Percentiles rank a stretch among this genome's conserved stretches.
Evolutionary conservation across 1,284 basidiomycete species (phyloP).

Genomic region (Rhodotorula mucilaginosa): DNA sequence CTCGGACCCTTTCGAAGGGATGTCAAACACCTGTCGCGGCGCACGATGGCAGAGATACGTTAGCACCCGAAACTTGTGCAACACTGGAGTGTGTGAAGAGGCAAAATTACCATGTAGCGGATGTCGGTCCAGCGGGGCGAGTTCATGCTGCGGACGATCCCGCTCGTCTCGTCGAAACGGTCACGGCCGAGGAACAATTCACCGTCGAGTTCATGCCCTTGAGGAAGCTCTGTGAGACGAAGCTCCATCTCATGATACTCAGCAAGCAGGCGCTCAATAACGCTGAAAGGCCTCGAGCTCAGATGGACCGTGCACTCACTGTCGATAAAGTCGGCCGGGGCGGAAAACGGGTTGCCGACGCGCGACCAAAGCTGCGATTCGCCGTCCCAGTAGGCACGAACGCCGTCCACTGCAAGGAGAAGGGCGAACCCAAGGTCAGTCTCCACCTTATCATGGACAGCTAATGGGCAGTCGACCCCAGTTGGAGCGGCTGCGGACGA

Average conservation of each 20-base stretch:
- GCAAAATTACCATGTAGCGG: slow-evolving; percentile 59
- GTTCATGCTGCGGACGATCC: slow-evolving; percentile 54
- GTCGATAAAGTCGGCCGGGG: slow-evolving; percentile 62
- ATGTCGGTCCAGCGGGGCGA: slow-evolving; percentile 59
- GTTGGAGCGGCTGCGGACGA: not conserved
- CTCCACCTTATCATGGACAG: not conserved
- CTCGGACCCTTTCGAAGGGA: slow-evolving; percentile 57
- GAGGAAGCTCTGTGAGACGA: slow-evolving; percentile 56
- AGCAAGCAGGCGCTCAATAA: not conserved
- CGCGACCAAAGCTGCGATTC: slow-evolving; percentile 58
- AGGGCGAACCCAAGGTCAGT: not conserved
- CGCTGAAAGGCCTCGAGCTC: not conserved
- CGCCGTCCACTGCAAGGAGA: slow-evolving; percentile 46
- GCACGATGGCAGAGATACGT: no score
- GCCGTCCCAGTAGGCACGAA: slow-evolving; percentile 62
- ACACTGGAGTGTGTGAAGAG: not conserved
- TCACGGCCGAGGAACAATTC: slow-evolving; percentile 61
- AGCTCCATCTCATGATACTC: no score
- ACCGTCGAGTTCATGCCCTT: slow-evolving; percentile 56
- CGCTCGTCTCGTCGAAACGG: slow-evolving; percentile 61
- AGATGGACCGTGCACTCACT: slow-evolving; percentile 51
- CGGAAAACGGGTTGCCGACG: slow-evolving; percentile 60
- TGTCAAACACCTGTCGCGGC: slow-evolving; percentile 59
- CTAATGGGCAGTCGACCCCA: no score
- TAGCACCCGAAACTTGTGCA: no score